phyloP scores from a whole-genome alignment of 805 yeast species.

The Lipomyces orientalis region DNA sequence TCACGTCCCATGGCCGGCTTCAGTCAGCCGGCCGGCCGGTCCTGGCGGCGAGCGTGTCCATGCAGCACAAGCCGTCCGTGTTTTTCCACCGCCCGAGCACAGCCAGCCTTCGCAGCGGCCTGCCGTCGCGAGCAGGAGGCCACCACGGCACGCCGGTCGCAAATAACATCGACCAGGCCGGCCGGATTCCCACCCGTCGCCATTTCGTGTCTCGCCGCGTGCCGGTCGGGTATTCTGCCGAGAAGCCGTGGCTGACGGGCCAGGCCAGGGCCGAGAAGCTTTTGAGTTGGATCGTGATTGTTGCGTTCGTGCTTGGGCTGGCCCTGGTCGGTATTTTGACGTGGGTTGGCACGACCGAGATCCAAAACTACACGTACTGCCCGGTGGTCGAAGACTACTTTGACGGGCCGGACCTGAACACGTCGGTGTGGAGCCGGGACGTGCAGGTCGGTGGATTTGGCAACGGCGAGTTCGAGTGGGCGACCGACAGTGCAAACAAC shows the following conservation, averaged over 20 bases:
- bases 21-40: neutral
- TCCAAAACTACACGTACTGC: constrained; percentile 23
- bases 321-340: constrained; percentile 24
- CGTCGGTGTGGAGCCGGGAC: constrained; percentile 21
- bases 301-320: constrained; percentile 14
- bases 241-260: constrained; percentile 33
- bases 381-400: constrained; percentile 25
- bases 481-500: constrained; percentile 20
- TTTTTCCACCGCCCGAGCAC: constrained; percentile 9
- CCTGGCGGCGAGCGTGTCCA: neutral
- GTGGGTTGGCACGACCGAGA: constrained; percentile 31
- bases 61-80: constrained; percentile 10
- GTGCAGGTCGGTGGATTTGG: constrained; percentile 34
- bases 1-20: neutral
- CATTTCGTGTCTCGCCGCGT: constrained; percentile 29
- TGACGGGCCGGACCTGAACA: constrained; percentile 4
- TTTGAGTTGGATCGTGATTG: constrained; percentile 13
- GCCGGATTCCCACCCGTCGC: constrained; percentile 18
- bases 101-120: neutral
- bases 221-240: constrained; percentile 27
- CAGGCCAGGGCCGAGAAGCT: constrained; percentile 20
- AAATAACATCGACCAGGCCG: constrained; percentile 1
- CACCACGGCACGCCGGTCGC: neutral
- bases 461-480: constrained; percentile 33
- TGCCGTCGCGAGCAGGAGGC: neutral